phyloP scores from a whole-genome alignment of 1,139 yeast species.

The Taphrina wiesneri region DNA sequence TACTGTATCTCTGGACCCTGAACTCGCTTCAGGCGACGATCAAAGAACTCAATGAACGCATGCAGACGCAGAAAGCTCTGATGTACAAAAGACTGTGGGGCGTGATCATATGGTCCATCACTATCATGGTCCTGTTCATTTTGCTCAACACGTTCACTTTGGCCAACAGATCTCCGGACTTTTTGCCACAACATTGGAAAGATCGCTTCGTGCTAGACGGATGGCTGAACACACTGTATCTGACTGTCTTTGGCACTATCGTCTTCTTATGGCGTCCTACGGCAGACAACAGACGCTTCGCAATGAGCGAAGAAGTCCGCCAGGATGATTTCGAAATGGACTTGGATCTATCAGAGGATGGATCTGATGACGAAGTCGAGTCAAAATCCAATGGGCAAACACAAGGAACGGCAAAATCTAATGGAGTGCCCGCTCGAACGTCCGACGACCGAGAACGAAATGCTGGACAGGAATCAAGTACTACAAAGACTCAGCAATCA shows the following conservation, averaged over 20 bases:
- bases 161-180: constrained; percentile 72
- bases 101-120: constrained; percentile 66
- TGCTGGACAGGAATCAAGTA: background rate
- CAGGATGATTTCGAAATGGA: constrained; percentile 55
- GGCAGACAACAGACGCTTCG: constrained; percentile 89
- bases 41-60: constrained; percentile 67
- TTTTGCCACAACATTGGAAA: constrained; percentile 89
- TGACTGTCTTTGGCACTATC: constrained; percentile 75
- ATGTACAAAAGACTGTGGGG: constrained; percentile 80
- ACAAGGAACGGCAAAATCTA: background rate
- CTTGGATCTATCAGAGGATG: constrained; percentile 16
- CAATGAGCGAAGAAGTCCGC: constrained; percentile 83
- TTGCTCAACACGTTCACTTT: constrained; percentile 69
- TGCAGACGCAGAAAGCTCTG: constrained; percentile 84
- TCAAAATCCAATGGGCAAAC: background rate
- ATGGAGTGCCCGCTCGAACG: too few species aligned
- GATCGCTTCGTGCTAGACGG: constrained; percentile 84
- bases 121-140: constrained; percentile 63
- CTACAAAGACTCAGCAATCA: background rate
- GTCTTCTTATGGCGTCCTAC: constrained; percentile 98
- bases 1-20: constrained; percentile 74
- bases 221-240: constrained; percentile 92
- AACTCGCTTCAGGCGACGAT: constrained; percentile 74
- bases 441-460: background rate
- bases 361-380: background rate